A percentile compares a stretch with the other conserved stretches of the same genome.
phyloP scores from a whole-genome alignment of 2,329 filamentous ascomycete species.

The Colletotrichum somersetense region DNA sequence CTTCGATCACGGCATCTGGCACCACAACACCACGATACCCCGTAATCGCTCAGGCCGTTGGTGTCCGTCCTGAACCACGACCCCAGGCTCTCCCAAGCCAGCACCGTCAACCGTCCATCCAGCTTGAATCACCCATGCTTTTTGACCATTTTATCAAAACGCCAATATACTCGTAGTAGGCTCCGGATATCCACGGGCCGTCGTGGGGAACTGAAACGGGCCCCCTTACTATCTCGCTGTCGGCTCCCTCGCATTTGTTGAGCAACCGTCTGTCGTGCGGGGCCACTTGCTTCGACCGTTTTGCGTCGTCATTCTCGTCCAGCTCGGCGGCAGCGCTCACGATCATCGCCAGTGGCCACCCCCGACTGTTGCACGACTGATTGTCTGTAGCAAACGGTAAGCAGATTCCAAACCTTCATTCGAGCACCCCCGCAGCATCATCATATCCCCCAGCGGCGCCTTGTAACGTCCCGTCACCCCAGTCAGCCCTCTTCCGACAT shows the following conservation, averaged over 20 bases:
- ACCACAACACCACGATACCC: conserved; percentile 23
- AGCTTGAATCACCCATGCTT: not conserved
- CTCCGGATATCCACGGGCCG: not conserved
- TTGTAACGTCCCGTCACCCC: conserved; percentile 1
- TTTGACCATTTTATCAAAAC: not conserved
- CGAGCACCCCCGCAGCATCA: conserved; percentile 14
- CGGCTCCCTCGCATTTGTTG: not conserved
- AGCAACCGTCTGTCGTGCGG: not conserved
- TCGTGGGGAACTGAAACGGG: conserved; percentile 13
- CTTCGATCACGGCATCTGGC: conserved; percentile 10
- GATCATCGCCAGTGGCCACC: conserved; percentile 1
- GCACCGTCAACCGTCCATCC: not conserved
- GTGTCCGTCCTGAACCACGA: not conserved
- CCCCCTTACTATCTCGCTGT: not conserved
- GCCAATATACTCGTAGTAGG: not conserved
- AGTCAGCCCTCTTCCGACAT: conserved; percentile 3
- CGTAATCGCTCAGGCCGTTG: conserved; percentile 12
- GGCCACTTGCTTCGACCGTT: not conserved
- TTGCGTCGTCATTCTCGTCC: not conserved
- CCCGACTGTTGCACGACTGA: not conserved
- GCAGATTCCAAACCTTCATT: conserved; percentile 21
- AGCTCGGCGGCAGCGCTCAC: conserved; percentile 3
- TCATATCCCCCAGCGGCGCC: not conserved
- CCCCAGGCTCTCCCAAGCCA: not conserved
- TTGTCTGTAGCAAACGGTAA: conserved; percentile 6